Conservation (phyloP, 1,139 yeast genomes). For the Protomyces lactucae-debilis region DNA sequence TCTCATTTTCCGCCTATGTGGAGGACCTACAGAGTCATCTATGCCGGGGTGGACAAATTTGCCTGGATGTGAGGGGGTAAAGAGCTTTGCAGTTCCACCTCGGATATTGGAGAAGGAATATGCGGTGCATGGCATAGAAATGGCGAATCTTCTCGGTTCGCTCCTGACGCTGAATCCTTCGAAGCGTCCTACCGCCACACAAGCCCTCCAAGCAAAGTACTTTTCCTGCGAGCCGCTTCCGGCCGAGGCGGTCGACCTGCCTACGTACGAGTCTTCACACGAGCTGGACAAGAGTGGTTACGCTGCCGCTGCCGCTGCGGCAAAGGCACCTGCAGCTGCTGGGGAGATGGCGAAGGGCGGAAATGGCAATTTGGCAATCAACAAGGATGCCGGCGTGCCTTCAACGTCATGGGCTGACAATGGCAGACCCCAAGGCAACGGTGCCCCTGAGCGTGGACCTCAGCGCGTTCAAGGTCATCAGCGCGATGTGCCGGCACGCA, state of each 20-base stretch:
- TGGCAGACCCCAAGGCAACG: neutral
- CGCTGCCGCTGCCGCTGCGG: constrained; percentile 7
- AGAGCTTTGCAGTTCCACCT: constrained; percentile 44
- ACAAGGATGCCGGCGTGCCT: constrained; percentile 5
- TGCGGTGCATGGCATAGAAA: constrained; percentile 41
- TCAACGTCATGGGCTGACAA: neutral
- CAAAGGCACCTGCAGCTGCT: constrained; percentile 21
- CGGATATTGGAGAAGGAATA: constrained; percentile 55
- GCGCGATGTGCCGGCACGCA: neutral
- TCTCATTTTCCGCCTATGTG: constrained; percentile 70
- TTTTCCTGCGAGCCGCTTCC: constrained; percentile 65
- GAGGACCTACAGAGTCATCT: constrained; percentile 61
- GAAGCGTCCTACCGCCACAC: constrained; percentile 68
- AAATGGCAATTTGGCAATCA: constrained; percentile 3
- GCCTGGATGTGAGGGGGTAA: constrained; percentile 52
- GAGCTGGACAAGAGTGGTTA: constrained; percentile 68
- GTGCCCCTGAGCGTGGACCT: neutral
- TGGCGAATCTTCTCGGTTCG: constrained; percentile 49
- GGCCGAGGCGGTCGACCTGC: constrained; percentile 51
- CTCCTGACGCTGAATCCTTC: constrained; percentile 63
- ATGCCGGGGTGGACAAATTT: constrained; percentile 65
- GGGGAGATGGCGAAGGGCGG: constrained; percentile 15
- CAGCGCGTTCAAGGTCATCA: neutral
- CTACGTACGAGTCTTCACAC: constrained; percentile 77
- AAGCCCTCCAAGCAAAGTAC: constrained; percentile 67